These are phyloP conservation scores for Zymoseptoria tritici DNA, from an alignment of 2,329 filamentous ascomycete species.

Conservation along the genomic window DNA sequence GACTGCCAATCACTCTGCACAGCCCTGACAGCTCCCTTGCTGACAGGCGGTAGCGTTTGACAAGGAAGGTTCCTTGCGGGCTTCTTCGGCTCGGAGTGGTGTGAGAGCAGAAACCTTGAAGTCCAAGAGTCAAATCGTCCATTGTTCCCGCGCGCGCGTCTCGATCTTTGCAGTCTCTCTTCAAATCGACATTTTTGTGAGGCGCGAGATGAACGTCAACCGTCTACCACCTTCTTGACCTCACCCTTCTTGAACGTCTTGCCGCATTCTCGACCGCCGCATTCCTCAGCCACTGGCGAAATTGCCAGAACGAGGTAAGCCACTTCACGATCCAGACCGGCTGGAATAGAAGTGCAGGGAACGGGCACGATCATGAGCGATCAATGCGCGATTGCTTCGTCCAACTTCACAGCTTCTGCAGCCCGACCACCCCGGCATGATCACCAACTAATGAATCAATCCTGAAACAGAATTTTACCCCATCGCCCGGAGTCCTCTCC, in stretches of 20 bases:
- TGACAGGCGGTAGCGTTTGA: background rate
- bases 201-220: background rate
- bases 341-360: background rate
- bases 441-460: background rate
- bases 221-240: background rate
- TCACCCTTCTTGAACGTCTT: background rate
- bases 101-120: background rate
- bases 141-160: background rate
- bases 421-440: background rate
- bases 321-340: background rate
- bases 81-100: background rate
- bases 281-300: background rate
- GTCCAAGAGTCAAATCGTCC: background rate
- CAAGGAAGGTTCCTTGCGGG: background rate
- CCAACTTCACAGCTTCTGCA: background rate
- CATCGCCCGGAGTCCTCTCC: background rate
- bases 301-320: background rate
- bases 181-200: background rate
- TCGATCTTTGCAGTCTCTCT: background rate
- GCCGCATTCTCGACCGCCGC: background rate
- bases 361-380: background rate
- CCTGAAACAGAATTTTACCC: background rate
- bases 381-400: background rate
- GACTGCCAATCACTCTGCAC: background rate
- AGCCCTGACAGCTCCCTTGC: background rate